phyloP scores from a whole-genome alignment of 768 basidiomycete species.

The Mycena crocata region DNA sequence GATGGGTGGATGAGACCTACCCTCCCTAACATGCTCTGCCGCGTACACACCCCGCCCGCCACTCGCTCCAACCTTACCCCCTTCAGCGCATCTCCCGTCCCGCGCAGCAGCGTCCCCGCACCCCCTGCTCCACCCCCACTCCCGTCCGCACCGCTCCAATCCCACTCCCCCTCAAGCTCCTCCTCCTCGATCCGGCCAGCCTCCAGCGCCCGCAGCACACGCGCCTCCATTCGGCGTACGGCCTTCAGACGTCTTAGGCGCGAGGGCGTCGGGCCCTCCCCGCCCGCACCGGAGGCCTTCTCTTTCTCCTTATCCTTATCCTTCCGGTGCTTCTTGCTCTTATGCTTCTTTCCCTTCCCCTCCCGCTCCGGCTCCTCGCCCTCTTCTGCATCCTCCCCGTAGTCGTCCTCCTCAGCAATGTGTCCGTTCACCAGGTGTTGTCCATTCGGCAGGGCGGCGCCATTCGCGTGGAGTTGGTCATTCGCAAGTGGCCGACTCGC shows the following conservation, averaged over 20 bases:
- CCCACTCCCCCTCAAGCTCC: constrained; percentile 34
- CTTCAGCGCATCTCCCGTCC: constrained; percentile 52
- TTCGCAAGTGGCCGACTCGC: too few species aligned
- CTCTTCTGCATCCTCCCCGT: not conserved
- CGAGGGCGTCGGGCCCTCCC: constrained; percentile 65
- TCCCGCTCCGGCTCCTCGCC: not conserved
- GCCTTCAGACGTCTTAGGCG: constrained; percentile 84
- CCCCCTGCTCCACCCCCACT: not conserved
- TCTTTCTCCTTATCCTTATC: constrained; percentile 20
- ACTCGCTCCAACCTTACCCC: constrained; percentile 86
- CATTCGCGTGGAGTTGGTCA: too few species aligned
- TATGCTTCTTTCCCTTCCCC: not conserved
- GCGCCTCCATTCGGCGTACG: constrained; percentile 69
- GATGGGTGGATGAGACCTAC: constrained; percentile 54
- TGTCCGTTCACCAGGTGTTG: too few species aligned
- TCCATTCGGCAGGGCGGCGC: too few species aligned
- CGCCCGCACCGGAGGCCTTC: constrained; percentile 42
- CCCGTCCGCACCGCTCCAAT: not conserved
- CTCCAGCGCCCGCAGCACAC: constrained; percentile 72
- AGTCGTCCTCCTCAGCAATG: too few species aligned
- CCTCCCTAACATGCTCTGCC: constrained; percentile 92
- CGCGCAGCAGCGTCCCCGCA: not conserved
- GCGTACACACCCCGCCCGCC: constrained; percentile 79
- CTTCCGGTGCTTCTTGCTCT: not conserved
- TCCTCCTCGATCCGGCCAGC: constrained; percentile 88